Percentiles rank a stretch among this genome's conserved stretches.
phyloP scores from a whole-genome alignment of 495 filamentous ascomycete species.

The Podospora conica region DNA sequence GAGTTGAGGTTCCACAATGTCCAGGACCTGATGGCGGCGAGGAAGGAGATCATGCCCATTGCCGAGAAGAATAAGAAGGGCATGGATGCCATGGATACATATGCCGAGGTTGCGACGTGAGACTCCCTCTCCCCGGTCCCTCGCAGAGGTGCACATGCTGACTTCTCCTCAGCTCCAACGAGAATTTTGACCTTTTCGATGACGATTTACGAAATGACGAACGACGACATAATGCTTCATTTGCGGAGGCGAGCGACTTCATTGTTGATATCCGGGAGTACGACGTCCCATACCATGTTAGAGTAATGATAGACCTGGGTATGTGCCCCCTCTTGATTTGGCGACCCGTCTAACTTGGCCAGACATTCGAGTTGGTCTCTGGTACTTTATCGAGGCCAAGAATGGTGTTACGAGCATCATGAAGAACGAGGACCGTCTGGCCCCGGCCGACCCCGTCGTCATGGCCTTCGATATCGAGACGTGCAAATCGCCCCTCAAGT shows the following conservation, averaged over 20 bases:
- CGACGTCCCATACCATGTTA: constrained; percentile 98
- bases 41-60: constrained; percentile 78
- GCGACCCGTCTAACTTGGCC: constrained; percentile 20
- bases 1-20: constrained; percentile 85
- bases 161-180: constrained; percentile 56
- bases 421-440: constrained; percentile 81
- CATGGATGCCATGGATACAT: constrained; percentile 94
- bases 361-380: constrained; percentile 95
- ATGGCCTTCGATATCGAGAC: constrained; percentile 99
- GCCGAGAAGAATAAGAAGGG: constrained; percentile 95
- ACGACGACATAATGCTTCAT: constrained; percentile 68
- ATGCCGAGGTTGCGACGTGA: constrained; percentile 89
- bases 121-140: constrained; percentile 21
- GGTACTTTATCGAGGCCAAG: constrained; percentile 94
- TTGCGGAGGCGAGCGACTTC: constrained; percentile 89
- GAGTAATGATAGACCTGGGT: constrained; percentile 95
- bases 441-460: constrained; percentile 87
- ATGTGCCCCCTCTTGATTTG: constrained; percentile 18
- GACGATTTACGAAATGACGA: constrained; percentile 82
- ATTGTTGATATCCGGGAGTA: constrained; percentile 99
- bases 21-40: constrained; percentile 70
- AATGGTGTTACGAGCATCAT: constrained; percentile 77
- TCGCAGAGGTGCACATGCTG: constrained; percentile 13
- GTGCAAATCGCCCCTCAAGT: constrained; percentile 92
- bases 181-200: constrained; percentile 95